phyloP scores from a whole-genome alignment of 2,329 filamentous ascomycete genomes.

The Apiospora malaysiana region DNA sequence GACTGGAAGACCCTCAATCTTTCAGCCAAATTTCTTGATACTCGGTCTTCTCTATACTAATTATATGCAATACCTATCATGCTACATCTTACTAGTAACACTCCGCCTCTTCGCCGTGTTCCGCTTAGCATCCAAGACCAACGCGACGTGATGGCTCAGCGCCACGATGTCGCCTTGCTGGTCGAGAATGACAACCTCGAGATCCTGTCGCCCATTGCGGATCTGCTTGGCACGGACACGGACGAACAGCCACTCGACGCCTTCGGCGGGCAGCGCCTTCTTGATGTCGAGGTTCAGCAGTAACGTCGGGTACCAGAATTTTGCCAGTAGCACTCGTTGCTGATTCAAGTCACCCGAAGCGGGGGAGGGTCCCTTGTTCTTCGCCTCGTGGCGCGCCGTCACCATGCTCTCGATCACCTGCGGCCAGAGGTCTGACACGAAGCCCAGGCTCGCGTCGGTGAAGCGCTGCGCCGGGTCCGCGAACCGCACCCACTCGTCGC shows the following conservation, averaged over 20 bases:
- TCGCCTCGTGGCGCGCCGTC: slow-evolving; percentile 24
- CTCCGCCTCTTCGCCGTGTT: slow-evolving; percentile 32
- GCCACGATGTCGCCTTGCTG: slow-evolving; percentile 36
- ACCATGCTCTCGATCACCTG: slow-evolving; percentile 33
- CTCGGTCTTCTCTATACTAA: not conserved
- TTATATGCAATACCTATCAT: not conserved
- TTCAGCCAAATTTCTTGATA: too few species aligned
- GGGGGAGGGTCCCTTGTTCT: not conserved
- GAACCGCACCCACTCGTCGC: slow-evolving; percentile 40
- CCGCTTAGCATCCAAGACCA: slow-evolving; percentile 37
- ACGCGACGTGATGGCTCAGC: slow-evolving; percentile 39
- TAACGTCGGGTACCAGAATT: slow-evolving; percentile 71
- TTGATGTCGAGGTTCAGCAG: slow-evolving; percentile 74
- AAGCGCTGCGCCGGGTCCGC: slow-evolving; percentile 35
- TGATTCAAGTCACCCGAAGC: not conserved
- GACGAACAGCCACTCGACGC: slow-evolving; percentile 71
- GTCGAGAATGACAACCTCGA: slow-evolving; percentile 39
- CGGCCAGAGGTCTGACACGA: slow-evolving; percentile 39
- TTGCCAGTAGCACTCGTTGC: not conserved
- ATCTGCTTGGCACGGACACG: slow-evolving; percentile 47
- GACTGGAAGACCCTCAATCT: too few species aligned
- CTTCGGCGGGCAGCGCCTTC: slow-evolving; percentile 67
- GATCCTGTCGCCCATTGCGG: slow-evolving; percentile 34
- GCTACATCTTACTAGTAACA: slow-evolving; percentile 8
- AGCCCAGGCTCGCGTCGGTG: slow-evolving; percentile 34